A percentile compares a stretch with the other conserved stretches of the same genome.
Evolutionary conservation across 345 rosid species (phyloP).

Genomic region (Abelmoschus esculentus): DNA sequence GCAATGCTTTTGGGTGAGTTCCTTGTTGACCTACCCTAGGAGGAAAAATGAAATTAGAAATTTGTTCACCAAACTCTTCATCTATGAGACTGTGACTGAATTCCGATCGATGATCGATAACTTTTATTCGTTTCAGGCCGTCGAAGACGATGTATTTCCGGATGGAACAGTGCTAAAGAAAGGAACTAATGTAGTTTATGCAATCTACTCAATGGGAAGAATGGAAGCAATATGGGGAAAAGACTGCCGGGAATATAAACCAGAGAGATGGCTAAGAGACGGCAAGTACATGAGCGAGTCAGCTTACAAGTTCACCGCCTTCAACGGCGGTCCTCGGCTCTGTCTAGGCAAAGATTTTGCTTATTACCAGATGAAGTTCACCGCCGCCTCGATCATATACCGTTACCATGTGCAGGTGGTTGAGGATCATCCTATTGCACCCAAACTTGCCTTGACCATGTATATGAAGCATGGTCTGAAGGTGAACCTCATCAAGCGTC

Average conservation of each 20-base stretch:
- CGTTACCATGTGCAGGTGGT: conserved; percentile 52
- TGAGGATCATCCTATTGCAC: conserved; percentile 45
- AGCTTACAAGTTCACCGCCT: conserved; percentile 85
- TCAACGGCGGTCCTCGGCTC: conserved; percentile 90
- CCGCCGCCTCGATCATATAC: conserved; percentile 63
- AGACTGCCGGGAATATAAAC: conserved; percentile 71
- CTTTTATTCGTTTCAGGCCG: conserved; percentile 29
- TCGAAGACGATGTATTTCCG: conserved; percentile 74
- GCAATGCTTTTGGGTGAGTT: conserved; percentile 2
- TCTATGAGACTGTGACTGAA: too few relatives aligned
- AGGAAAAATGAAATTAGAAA: background rate
- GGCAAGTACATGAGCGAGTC: conserved; percentile 77
- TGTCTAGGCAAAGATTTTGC: conserved; percentile 94
- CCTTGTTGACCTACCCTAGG: conserved; percentile 27
- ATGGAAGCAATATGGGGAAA: conserved; percentile 93
- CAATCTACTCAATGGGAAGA: conserved; percentile 87
- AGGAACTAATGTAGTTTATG: conserved; percentile 85
- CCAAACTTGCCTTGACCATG: conserved; percentile 84
- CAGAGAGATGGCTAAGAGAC: conserved; percentile 87
- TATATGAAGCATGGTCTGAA: conserved; percentile 80
- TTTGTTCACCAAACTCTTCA: conserved; percentile 2
- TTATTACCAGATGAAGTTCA: conserved; percentile 81
- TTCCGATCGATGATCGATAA: too few relatives aligned
- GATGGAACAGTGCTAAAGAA: conserved; percentile 78
- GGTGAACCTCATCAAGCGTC: conserved; percentile 41